Evolutionary conservation across 23 red algal species (phyloP).

Genomic region (Gracilaria domingensis): DNA sequence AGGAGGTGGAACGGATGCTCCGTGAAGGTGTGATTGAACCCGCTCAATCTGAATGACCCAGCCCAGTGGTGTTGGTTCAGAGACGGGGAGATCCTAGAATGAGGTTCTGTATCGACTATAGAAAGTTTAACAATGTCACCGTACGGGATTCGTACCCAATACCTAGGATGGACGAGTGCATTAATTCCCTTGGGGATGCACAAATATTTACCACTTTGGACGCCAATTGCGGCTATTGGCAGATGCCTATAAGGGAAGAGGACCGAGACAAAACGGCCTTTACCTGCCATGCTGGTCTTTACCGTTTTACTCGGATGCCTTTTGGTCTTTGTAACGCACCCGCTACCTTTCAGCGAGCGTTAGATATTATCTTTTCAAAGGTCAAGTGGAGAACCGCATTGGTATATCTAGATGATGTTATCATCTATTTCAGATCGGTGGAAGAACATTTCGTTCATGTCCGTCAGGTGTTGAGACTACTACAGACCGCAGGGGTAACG

Average conservation of each 20-base stretch:
- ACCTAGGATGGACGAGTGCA: slow-evolving; percentile 53
- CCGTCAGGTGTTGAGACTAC: not conserved
- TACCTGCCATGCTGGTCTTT: slow-evolving; percentile 31
- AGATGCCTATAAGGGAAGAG: slow-evolving; percentile 28
- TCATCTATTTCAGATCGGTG: slow-evolving; percentile 28
- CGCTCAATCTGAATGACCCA: not conserved
- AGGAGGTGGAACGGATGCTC: not conserved
- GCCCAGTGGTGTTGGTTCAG: not conserved
- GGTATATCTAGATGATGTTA: slow-evolving; percentile 51
- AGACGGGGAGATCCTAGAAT: not conserved
- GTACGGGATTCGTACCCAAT: slow-evolving; percentile 32
- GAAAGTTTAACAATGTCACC: not conserved
- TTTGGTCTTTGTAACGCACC: slow-evolving; percentile 46
- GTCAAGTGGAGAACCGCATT: slow-evolving; percentile 27
- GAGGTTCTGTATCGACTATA: slow-evolving; percentile 41
- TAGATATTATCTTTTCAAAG: slow-evolving; percentile 41
- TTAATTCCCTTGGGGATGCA: slow-evolving; percentile 26
- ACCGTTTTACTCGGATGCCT: not conserved
- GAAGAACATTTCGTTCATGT: slow-evolving; percentile 50
- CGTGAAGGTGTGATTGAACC: not conserved
- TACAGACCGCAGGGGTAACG: not conserved
- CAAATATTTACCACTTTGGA: slow-evolving; percentile 38
- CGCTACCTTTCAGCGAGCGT: slow-evolving; percentile 53
- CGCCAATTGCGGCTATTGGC: slow-evolving; percentile 44
- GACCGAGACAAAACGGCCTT: slow-evolving; percentile 23